A percentile compares a stretch with the other conserved stretches of the same genome.
Conservation (phyloP, 2,329 filamentous ascomycete genomes). For the Neofusicoccum cordaticola region DNA sequence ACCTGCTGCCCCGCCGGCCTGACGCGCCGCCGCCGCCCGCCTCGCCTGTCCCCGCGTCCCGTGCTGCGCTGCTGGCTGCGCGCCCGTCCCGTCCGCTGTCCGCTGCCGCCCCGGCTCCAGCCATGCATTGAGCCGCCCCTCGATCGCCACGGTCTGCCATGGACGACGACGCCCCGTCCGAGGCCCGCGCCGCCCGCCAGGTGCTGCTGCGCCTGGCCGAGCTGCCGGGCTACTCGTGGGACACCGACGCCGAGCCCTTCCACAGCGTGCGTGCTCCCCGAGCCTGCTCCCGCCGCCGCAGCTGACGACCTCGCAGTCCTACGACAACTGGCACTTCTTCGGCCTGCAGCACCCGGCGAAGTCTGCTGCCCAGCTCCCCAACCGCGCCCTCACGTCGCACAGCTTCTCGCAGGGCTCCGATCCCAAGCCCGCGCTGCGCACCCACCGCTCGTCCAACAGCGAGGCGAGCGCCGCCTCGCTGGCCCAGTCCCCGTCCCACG, state of each 20-base stretch:
- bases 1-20: neutral
- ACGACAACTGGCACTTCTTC: slow-evolving; percentile 76
- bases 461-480: slow-evolving; percentile 33
- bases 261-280: slow-evolving; percentile 38
- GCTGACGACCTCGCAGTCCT: slow-evolving; percentile 52
- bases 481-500: no score
- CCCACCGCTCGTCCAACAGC: slow-evolving; percentile 35
- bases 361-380: neutral
- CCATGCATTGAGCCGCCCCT: slow-evolving; percentile 15
- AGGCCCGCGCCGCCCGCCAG: slow-evolving; percentile 28
- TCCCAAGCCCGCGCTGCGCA: slow-evolving; percentile 26
- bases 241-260: slow-evolving; percentile 44
- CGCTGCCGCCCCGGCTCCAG: neutral
- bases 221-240: slow-evolving; percentile 39
- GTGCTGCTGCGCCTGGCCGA: slow-evolving; percentile 37
- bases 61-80: neutral
- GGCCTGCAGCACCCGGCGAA: slow-evolving; percentile 32
- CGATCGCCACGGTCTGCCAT: slow-evolving; percentile 8
- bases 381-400: slow-evolving; percentile 23
- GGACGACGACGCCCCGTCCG: slow-evolving; percentile 14
- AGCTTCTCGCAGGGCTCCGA: slow-evolving; percentile 32
- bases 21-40: neutral
- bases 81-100: neutral
- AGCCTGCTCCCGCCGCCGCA: neutral
- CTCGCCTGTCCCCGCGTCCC: neutral